These are phyloP conservation scores for Saccharum hybrid DNA, from an alignment of 202 grass and related monocot genomes.

Conservation along the genomic window DNA sequence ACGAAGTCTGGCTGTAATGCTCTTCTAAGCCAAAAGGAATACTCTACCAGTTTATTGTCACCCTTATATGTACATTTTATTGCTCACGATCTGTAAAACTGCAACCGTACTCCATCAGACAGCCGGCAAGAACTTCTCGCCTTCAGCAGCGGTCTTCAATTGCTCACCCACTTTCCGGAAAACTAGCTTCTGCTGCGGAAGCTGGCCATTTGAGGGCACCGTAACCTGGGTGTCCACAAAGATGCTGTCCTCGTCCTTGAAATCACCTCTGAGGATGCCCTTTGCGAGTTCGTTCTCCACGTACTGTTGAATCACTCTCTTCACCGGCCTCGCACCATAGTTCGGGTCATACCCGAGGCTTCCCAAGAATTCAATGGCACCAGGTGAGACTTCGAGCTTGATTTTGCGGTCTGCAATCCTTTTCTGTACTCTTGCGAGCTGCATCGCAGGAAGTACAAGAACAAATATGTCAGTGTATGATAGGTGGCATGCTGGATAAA, in stretches of 20 bases:
- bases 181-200: conserved; percentile 78
- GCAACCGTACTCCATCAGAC: conserved; percentile 34
- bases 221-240: conserved; percentile 74
- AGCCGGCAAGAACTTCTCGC: conserved; percentile 58
- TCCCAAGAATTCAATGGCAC: conserved; percentile 74
- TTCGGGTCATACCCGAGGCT: conserved; percentile 92
- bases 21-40: conserved; percentile 20
- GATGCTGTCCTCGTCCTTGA: conserved; percentile 85
- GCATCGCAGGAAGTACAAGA: conserved; percentile 22
- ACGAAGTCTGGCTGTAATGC: neutral
- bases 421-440: conserved; percentile 86
- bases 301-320: conserved; percentile 93
- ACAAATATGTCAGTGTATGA: neutral
- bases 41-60: neutral
- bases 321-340: conserved; percentile 92
- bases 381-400: conserved; percentile 68
- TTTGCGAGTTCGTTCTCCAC: conserved; percentile 94
- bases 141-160: conserved; percentile 46
- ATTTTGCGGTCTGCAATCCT: conserved; percentile 92
- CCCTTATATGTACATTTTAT: conserved; percentile 55
- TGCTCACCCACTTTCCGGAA: conserved; percentile 55
- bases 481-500: neutral
- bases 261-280: conserved; percentile 85
- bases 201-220: conserved; percentile 74
- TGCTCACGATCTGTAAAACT: conserved; percentile 31